Base-by-base conservation (phyloP, 1,284 basidiomycete genomes). In the Inonotus obliquus region DNA sequence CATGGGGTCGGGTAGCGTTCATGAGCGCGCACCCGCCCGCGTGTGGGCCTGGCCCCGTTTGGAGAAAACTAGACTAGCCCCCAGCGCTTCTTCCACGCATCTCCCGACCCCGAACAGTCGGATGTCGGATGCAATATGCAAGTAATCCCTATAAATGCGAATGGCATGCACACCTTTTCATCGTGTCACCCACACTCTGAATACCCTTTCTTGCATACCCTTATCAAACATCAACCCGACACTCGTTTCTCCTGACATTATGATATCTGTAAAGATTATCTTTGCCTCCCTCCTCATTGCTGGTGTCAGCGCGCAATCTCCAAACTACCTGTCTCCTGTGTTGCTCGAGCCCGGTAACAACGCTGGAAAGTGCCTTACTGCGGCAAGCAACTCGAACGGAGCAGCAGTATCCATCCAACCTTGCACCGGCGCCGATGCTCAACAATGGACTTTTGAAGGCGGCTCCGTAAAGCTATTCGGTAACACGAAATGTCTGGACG, bases 331-430 rank as follows among this genome's bases (percentile, higher is more conserved):
- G 25, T 66, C 65, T 14, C 63, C 65, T 45, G 59, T 81, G 4
- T 72, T 78, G 54, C 67, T 81, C 48, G 70, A 80, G 61, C 76
- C 78, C 9, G 76, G 71, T 38, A 66, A 76, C 48, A 76, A 74
- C 23, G 32, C 61, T 77, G 79, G 70, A 14, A 77, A 79, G 70
- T 82, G 80, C 67, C 63, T 82, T 64, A 81, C 79, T 13, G 80
- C 79, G 3, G 70, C 76, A 0, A 77, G 76, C 14, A 79, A 82
- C 69, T 67, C 68, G 25, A 73, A 81, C 65, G 80, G 79, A 49
- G 78, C 80, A 7, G 38, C 67, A 25, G 79, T 82, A 61, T 76
- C 75, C 2, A 72, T 82, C 58, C 73, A 78, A 65, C 62, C 72
- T 7, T 83, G 81, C 68, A 77, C 73, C 6, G 77, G 76, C 11